Evolutionary conservation across 2,329 filamentous ascomycete genomes (phyloP), one percentile per base, ranked within the genome.

Genomic region (Chaetomiaceae sp.): DNA sequence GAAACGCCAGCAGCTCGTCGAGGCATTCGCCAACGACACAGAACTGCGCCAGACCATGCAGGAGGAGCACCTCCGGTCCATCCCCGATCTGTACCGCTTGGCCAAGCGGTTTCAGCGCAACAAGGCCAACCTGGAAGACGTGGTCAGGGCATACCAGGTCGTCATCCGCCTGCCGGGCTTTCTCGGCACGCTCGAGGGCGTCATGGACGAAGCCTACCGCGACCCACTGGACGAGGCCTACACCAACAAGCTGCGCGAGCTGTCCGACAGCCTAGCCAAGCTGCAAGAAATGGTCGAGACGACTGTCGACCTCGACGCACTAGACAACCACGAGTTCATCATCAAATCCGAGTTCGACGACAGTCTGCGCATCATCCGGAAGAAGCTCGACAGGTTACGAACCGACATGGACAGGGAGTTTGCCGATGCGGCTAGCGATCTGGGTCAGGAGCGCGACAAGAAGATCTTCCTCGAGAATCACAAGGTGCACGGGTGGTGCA

Each of bases 271-370:
- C 64, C 79, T 99, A 47, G 85, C 81, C 23, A 96, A 91, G 67
- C 77, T 99, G 11, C 89, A 92, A 65, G 94, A 99, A 68, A 96
- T 99, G 90, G 94, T 99, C 0, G 94, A 99, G 74, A 96, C 94
- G 1, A 99, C 95, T 0, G 91, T 99, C 14, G 94, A 99, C 65
- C 81, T 99, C 0, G 89, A 96, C 54, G 94, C 94, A 3, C 81
- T 99, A 11, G 92, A 99, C 65, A 91, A 94, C 61, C 94, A 99
- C 66, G 94, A 99, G 68, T 99, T 95, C 72, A 92, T 96, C 64
- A 99, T 99, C 79, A 99, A 97, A 72, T 89, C 95, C 1, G 94
- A 99, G 66, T 99, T 96, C 60, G 94, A 99, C 65, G 91, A 96
- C 54, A 82, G 85, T 51, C 76, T 99, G 34, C 84, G 87, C 17